phyloP scores from a whole-genome alignment of 2,329 filamentous ascomycete genomes.

The Trichoderma koningiopsis region DNA sequence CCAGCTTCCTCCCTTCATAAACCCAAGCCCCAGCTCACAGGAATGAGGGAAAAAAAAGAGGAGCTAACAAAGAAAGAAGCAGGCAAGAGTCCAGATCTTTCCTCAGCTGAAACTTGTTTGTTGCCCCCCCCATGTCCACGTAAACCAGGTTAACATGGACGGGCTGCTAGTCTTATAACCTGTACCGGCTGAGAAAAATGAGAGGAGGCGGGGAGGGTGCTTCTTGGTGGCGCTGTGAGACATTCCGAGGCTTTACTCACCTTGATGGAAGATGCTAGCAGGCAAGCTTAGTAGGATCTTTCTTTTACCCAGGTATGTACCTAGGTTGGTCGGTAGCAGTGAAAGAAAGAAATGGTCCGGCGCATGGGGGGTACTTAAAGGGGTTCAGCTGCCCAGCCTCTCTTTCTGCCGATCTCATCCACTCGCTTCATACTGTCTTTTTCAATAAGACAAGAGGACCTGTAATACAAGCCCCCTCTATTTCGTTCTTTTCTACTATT shows the following conservation, averaged over 20 bases:
- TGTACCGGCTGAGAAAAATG: not conserved
- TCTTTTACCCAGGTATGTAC: no score
- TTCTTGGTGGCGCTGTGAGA: not conserved
- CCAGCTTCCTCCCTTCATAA: not conserved
- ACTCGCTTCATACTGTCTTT: not conserved
- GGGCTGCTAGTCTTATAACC: no score
- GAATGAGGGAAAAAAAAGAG: not conserved
- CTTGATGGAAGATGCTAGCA: not conserved
- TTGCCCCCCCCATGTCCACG: not conserved
- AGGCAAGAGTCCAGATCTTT: not conserved
- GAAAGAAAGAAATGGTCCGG: not conserved
- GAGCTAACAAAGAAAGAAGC: not conserved
- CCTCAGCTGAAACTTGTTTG: not conserved
- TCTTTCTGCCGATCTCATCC: not conserved
- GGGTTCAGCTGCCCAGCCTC: not conserved
- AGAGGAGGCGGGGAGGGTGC: not conserved
- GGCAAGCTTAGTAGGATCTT: not conserved
- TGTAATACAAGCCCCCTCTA: not conserved
- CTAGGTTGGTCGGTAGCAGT: no score
- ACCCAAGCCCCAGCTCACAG: not conserved
- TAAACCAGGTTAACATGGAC: no score
- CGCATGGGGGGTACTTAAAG: not conserved
- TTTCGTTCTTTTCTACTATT: not conserved
- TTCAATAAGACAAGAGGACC: not conserved
- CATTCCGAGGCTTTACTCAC: not conserved